Evolutionary conservation across 805 yeast species (phyloP).

Genomic region (Isabelozyma gotoi): DNA sequence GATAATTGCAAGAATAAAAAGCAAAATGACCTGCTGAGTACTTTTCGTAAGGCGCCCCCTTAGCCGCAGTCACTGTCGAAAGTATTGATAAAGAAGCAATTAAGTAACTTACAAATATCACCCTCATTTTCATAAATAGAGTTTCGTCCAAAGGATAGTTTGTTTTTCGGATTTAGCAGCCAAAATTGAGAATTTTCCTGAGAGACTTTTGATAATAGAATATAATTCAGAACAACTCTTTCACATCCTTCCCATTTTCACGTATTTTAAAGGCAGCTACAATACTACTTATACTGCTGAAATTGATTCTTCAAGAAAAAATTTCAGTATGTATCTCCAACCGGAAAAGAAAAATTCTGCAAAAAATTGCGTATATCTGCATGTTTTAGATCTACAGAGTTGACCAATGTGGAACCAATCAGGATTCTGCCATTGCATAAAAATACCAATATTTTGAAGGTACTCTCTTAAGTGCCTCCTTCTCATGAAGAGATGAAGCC

Average conservation of each 20-base stretch:
- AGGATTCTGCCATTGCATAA: background rate
- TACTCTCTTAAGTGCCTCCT: no score
- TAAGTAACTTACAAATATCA: no score
- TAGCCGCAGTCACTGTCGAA: background rate
- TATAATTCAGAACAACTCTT: background rate
- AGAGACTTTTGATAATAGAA: no score
- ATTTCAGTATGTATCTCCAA: background rate
- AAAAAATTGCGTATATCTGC: background rate
- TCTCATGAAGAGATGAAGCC: no score
- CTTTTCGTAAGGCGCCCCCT: slow-evolving; percentile 2
- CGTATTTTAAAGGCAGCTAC: background rate
- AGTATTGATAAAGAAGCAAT: background rate
- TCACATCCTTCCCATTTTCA: no score
- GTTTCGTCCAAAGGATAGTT: no score
- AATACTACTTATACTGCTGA: background rate
- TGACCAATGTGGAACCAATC: background rate
- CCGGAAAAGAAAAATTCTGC: background rate
- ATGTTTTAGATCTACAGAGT: background rate
- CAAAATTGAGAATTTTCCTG: background rate
- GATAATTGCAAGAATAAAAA: slow-evolving; percentile 6
- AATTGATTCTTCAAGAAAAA: background rate
- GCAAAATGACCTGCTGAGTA: background rate
- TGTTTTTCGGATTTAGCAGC: no score
- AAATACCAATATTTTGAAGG: background rate
- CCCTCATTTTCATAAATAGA: no score